Conservation (phyloP, 371 early-diverging fungal genomes). For the Actinomortierella wolfii region DNA sequence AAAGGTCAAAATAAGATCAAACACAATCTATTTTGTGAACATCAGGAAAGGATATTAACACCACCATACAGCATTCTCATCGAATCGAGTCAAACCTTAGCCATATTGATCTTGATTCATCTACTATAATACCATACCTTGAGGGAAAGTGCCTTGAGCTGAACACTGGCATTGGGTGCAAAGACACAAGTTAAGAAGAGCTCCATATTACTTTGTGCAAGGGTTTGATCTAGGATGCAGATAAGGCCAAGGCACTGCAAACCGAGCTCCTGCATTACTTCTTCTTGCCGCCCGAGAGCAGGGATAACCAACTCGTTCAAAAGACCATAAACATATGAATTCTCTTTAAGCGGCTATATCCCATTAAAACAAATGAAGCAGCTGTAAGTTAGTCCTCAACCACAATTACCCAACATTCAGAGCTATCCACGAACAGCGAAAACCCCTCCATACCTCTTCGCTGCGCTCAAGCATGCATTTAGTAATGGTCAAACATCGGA, state of each 20-base stretch:
- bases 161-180: slow-evolving; percentile 37
- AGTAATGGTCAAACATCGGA: slow-evolving; percentile 79
- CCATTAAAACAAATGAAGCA: not conserved
- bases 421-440: too few species aligned
- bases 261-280: slow-evolving; percentile 73
- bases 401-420: too few species aligned
- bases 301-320: slow-evolving; percentile 82
- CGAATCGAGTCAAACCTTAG: too few species aligned
- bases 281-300: slow-evolving; percentile 73
- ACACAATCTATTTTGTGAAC: slow-evolving; percentile 54
- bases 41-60: not conserved
- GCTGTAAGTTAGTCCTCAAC: too few species aligned
- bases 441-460: slow-evolving; percentile 59
- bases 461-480: slow-evolving; percentile 75
- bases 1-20: slow-evolving; percentile 63
- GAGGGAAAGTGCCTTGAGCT: slow-evolving; percentile 20
- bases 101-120: too few species aligned
- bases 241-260: slow-evolving; percentile 82
- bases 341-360: slow-evolving; percentile 64
- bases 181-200: slow-evolving; percentile 43
- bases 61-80: slow-evolving; percentile 29
- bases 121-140: slow-evolving; percentile 22
- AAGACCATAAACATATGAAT: slow-evolving; percentile 77
- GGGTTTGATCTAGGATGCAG: slow-evolving; percentile 65
- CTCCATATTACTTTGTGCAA: slow-evolving; percentile 41